Percentiles rank a stretch among this genome's conserved stretches.
These are phyloP conservation scores for Bertia moriformis DNA, from an alignment of 2,329 filamentous ascomycete species.

Conservation along the genomic window DNA sequence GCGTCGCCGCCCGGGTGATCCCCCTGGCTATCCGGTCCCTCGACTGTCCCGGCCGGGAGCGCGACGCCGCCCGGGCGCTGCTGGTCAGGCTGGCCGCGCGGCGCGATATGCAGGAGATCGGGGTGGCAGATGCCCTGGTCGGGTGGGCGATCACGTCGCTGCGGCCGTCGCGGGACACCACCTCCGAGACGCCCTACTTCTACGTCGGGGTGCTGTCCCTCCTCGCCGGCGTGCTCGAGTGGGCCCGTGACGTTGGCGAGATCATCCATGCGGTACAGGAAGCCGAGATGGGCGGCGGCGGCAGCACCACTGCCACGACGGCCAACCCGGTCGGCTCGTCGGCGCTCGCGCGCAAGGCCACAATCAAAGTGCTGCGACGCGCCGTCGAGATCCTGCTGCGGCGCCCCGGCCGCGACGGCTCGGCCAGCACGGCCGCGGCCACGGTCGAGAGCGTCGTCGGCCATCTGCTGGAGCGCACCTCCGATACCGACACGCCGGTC, in stretches of 20 bases:
- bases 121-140: conserved; percentile 54
- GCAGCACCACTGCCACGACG: conserved; percentile 30
- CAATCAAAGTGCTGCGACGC: conserved; percentile 73
- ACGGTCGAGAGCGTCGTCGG: conserved; percentile 71
- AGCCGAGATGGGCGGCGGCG: too few relatives aligned
- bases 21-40: conserved; percentile 60
- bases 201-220: conserved; percentile 70
- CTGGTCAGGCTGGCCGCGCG: conserved; percentile 72
- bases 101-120: conserved; percentile 71
- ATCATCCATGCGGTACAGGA: conserved; percentile 40
- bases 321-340: conserved; percentile 48
- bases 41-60: conserved; percentile 66
- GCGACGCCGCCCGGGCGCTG: conserved; percentile 71
- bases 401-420: conserved; percentile 23
- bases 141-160: conserved; percentile 57
- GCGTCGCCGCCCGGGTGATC: conserved; percentile 56
- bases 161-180: conserved; percentile 21
- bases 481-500: conserved; percentile 82
- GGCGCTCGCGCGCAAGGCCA: conserved; percentile 65
- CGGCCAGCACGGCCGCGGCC: conserved; percentile 21
- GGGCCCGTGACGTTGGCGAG: conserved; percentile 59
- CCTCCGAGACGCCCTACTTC: conserved; percentile 45
- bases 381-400: conserved; percentile 54
- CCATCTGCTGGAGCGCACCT: conserved; percentile 61
- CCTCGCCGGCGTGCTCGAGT: conserved; percentile 56